Base-by-base conservation (phyloP, 495 filamentous ascomycete genomes). In the Neohortaea acidophila region DNA sequence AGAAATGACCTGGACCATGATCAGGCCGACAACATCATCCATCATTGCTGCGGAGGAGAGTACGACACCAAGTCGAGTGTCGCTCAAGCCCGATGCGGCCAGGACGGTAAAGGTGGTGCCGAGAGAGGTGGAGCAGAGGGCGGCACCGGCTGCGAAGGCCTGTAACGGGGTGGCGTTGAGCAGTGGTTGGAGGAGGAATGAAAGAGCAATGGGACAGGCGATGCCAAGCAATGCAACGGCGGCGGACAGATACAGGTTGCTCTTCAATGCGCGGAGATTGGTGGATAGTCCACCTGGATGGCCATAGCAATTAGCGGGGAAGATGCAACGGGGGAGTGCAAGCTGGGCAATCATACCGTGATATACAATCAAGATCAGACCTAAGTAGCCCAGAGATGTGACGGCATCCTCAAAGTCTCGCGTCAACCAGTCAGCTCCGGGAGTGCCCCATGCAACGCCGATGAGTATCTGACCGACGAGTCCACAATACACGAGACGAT, bases 61-160 rank as follows among this genome's bases (percentile, higher is more conserved):
- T 0, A 89, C 75, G 0, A 69, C 68, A 0, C 82, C 83, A 1
- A 86, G 56, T 2, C 78, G 65, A 1, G 76, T 81, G 2, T 62
- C 53, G 15, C 63, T 60, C 10, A 79, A 59, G 6, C 60, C 64
- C 0, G 65, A 68, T 25, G 72, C 68, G 10, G 60, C 60, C 0
- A 92, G 63, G 21, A 89, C 71, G 2, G 77, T 71, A 38, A 86
- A 87, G 0, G 79, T 89, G 0, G 81, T 87, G 4, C 83, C 81
- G 0, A 89, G 59, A 44, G 72, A 78, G 1, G 82, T 89, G 2
- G 77, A 74, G 47, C 75, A 82, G 5, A 89, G 61, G 1, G 83
- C 74, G 4, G 82, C 79, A 14, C 81, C 82, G 7, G 81, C 73
- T 2, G 80, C 70, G 54, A 86, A 92, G 4, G 68, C 65, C 52